Evolutionary conservation across 2,329 filamentous ascomycete genomes (phyloP).

Genomic region (Stylonectria norvegica): DNA sequence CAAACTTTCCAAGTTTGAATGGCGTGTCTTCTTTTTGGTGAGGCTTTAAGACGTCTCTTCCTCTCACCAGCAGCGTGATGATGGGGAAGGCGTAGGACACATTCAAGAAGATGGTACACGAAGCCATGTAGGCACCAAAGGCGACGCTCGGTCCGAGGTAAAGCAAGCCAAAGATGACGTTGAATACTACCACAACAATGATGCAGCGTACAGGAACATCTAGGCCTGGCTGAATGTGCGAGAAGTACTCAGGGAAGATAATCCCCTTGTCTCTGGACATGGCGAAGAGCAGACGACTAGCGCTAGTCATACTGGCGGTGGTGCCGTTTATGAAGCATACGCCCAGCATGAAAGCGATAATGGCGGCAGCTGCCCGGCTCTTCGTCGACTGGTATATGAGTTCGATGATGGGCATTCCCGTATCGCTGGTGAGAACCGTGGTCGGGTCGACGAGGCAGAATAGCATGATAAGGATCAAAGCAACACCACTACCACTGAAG

Average conservation of each 20-base stretch:
- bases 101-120: slow-evolving; percentile 44
- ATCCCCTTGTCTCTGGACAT: slow-evolving; percentile 27
- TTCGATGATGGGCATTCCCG: slow-evolving; percentile 45
- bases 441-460: slow-evolving; percentile 40
- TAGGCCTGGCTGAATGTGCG: slow-evolving; percentile 34
- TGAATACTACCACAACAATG: slow-evolving; percentile 39
- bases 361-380: slow-evolving; percentile 36
- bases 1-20: slow-evolving; percentile 31
- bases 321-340: slow-evolving; percentile 46
- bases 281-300: slow-evolving; percentile 41
- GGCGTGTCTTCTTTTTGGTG: slow-evolving; percentile 23
- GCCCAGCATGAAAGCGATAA: slow-evolving; percentile 40
- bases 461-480: slow-evolving; percentile 41
- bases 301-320: slow-evolving; percentile 41
- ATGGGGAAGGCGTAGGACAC: slow-evolving; percentile 44
- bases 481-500: slow-evolving; percentile 25
- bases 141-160: slow-evolving; percentile 44
- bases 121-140: slow-evolving; percentile 45
- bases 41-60: slow-evolving; percentile 30
- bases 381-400: slow-evolving; percentile 42
- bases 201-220: slow-evolving; percentile 43
- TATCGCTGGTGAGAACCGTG: slow-evolving; percentile 34
- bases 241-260: slow-evolving; percentile 25
- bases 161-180: slow-evolving; percentile 43
- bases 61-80: slow-evolving; percentile 35